Evolutionary conservation across 2,329 filamentous ascomycete genomes (phyloP).

Genomic region (Ascochyta pisi): DNA sequence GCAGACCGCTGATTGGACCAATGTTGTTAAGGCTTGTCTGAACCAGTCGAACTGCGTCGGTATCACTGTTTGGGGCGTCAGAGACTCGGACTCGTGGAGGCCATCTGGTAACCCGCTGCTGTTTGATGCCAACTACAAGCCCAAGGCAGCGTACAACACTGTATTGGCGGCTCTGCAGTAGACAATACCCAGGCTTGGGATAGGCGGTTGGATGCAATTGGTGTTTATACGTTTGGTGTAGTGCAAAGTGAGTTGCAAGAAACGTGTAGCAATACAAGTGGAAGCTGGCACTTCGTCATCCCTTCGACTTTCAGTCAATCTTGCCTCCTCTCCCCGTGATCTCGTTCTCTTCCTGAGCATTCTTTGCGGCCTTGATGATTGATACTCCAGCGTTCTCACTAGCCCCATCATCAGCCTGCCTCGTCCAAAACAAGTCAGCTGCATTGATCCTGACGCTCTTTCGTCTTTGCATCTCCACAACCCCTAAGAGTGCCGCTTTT

Average conservation of each 20-base stretch:
- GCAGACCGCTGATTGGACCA: constrained; percentile 64
- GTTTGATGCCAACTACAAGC: constrained; percentile 53
- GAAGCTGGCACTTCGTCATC: background rate
- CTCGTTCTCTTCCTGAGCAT: constrained; percentile 23
- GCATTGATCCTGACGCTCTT: constrained; percentile 42
- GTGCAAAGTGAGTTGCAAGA: too few species aligned
- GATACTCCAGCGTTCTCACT: constrained; percentile 30
- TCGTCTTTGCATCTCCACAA: constrained; percentile 36
- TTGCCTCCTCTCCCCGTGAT: constrained; percentile 21
- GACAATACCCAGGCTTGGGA: background rate
- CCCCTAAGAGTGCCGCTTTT: constrained; percentile 26
- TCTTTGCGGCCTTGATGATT: constrained; percentile 37
- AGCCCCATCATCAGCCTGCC: constrained; percentile 36
- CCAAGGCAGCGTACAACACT: constrained; percentile 52
- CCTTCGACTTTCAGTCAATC: constrained; percentile 3
- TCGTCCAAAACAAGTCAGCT: constrained; percentile 41
- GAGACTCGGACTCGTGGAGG: constrained; percentile 57
- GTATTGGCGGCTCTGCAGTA: constrained; percentile 39
- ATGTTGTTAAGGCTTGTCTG: constrained; percentile 65
- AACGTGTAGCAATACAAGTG: background rate
- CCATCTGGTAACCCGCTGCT: constrained; percentile 51
- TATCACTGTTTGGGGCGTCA: constrained; percentile 68
- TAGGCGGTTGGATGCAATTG: background rate
- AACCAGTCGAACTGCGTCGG: constrained; percentile 67
- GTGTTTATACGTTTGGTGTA: background rate